phyloP scores from a whole-genome alignment of 352 stramenopile species.

The Phytophthora tentaculata region DNA sequence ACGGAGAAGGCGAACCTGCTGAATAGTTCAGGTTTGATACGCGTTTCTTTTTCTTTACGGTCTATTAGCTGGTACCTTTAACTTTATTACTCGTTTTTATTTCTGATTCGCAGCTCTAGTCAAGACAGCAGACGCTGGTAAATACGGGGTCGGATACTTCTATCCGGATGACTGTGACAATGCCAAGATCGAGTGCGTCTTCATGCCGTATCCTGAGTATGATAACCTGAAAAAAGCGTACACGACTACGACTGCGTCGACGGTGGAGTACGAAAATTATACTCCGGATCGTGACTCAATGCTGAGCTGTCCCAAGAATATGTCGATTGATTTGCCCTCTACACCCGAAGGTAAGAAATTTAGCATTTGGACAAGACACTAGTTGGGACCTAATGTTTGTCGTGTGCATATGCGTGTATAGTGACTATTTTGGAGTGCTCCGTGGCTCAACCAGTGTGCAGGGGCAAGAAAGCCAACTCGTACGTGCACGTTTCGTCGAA shows the following conservation, averaged over 20 bases:
- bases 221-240: conserved; percentile 58
- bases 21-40: conserved; percentile 31
- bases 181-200: conserved; percentile 49
- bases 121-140: conserved; percentile 57
- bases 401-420: background rate
- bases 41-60: background rate
- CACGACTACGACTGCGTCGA: conserved; percentile 56
- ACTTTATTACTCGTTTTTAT: background rate
- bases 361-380: too few relatives aligned
- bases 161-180: conserved; percentile 66
- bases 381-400: too few relatives aligned
- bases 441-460: conserved; percentile 44
- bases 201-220: conserved; percentile 63
- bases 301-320: conserved; percentile 46
- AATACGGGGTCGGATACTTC: conserved; percentile 74
- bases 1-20: conserved; percentile 65
- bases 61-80: background rate
- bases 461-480: conserved; percentile 38
- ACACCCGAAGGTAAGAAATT: conserved; percentile 33
- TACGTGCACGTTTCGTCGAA: conserved; percentile 27
- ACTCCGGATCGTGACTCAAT: conserved; percentile 39
- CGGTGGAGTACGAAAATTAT: conserved; percentile 44
- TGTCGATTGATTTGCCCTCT: conserved; percentile 35
- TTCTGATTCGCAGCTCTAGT: conserved; percentile 2
- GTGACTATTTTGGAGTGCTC: conserved; percentile 45